Evolutionary conservation across 176 grass and related monocot species (phyloP), one percentile per base, ranked within the genome.

Genomic region (Ensete ventricosum): DNA sequence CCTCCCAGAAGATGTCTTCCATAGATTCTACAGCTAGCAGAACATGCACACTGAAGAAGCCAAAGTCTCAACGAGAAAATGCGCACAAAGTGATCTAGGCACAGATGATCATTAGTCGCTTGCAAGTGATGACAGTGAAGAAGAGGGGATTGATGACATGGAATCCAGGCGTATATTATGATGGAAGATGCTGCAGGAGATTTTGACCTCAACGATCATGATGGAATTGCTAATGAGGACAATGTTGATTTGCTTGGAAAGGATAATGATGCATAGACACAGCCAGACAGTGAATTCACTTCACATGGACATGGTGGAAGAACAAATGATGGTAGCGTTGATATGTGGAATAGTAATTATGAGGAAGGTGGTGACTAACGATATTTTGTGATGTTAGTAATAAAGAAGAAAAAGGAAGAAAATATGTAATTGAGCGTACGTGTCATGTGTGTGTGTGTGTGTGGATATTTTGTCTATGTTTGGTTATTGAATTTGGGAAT

Each of bases 1-100:
- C 86, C 88, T 19, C 92, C 88, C n/a, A 87, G 88, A 91, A 81
- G 80, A 91, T 62, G 84, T 91, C 81, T 96, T 96, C 82, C 92
- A 91, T 66, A 79, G 87, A 59, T 96, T 91, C 84, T 91, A 96
- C 78, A 85, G 88, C 22, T 23, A 84, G 89, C 82, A 91, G 84
- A 82, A 71, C 72, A 51, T 79, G 88, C 65, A 81, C 86, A 53
- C 77, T 62, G 62, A 91, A 83, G 70, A 20, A 29, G 2, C 34
- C 34, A 91, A 96, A 78, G 72, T 83, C 29, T 91, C 85, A 84
- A 88, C 75, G 76, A 87, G 16, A 57, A 57, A 83, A 58, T 64
- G 52, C 14, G 72, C 76, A 23, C 65, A 54, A 65, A n/a, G 81
- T 65, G 80, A 88, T 73, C 80, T 86, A 19, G 89, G 85, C 81